Conservation (phyloP, 140 eudicot genomes). For the Anethum foeniculum region DNA sequence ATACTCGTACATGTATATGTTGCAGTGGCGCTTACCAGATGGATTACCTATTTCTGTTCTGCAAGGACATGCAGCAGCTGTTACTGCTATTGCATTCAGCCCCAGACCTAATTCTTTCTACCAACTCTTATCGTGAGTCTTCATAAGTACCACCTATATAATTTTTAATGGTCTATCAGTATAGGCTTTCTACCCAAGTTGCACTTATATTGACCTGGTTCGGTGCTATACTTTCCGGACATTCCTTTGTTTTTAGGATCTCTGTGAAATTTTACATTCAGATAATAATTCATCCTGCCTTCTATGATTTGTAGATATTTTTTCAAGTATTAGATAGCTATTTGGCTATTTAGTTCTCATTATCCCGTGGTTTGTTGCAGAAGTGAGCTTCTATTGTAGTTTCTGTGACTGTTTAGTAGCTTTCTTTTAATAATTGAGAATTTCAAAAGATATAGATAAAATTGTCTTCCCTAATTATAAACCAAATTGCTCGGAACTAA, state of each 20-base stretch:
- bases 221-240: neutral
- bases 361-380: too few relatives aligned
- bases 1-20: constrained; percentile 13
- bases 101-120: constrained; percentile 51
- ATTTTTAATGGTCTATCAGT: neutral
- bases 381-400: neutral
- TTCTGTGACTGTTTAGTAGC: neutral
- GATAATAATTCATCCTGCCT: neutral
- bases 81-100: constrained; percentile 96
- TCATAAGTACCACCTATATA: neutral
- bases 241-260: neutral
- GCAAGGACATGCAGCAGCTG: constrained; percentile 86
- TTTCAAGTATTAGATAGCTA: neutral
- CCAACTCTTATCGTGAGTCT: constrained; percentile 91
- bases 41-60: constrained; percentile 80
- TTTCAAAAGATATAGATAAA: neutral
- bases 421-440: neutral
- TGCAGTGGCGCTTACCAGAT: constrained; percentile 98
- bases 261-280: neutral
- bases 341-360: neutral
- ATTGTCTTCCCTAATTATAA: neutral
- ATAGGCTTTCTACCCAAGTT: neutral
- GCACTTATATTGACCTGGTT: neutral
- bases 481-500: neutral
- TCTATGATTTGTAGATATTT: neutral